A percentile compares a stretch with the other conserved stretches of the same genome.
Evolutionary conservation across 345 rosid species (phyloP).

Genomic region (Eucalyptus tenuipes): DNA sequence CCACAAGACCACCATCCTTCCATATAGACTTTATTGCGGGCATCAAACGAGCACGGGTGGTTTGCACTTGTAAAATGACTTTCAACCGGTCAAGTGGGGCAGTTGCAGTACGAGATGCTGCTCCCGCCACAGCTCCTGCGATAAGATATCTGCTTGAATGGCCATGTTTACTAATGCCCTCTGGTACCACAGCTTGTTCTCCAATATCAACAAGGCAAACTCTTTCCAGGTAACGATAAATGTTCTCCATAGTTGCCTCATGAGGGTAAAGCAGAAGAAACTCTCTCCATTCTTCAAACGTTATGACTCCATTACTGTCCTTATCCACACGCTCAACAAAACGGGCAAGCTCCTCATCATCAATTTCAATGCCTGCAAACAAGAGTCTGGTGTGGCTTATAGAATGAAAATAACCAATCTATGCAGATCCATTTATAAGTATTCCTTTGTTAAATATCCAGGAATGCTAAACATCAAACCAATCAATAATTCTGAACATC

Average conservation of each 20-base stretch:
- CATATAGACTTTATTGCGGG: slow-evolving; percentile 60
- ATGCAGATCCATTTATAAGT: neutral
- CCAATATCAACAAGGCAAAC: slow-evolving; percentile 85
- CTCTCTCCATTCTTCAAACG: slow-evolving; percentile 95
- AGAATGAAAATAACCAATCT: slow-evolving; percentile 21
- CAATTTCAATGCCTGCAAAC: slow-evolving; percentile 65
- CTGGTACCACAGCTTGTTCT: slow-evolving; percentile 76
- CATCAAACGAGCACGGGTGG: slow-evolving; percentile 37
- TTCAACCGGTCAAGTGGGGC: slow-evolving; percentile 89
- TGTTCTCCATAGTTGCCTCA: slow-evolving; percentile 91
- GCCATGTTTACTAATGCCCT: slow-evolving; percentile 74
- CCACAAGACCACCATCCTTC: slow-evolving; percentile 48
- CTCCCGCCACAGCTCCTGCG: slow-evolving; percentile 91
- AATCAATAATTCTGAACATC: neutral
- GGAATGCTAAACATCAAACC: neutral
- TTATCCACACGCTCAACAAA: slow-evolving; percentile 92
- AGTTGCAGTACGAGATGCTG: slow-evolving; percentile 79
- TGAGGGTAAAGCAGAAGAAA: slow-evolving; percentile 85
- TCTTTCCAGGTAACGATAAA: slow-evolving; percentile 81
- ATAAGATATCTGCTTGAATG: slow-evolving; percentile 69
- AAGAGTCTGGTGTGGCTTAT: slow-evolving; percentile 41
- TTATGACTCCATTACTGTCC: slow-evolving; percentile 83
- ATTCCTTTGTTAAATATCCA: neutral
- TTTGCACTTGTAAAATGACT: slow-evolving; percentile 78
- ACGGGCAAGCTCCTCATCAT: slow-evolving; percentile 74